Base-by-base conservation (phyloP, 2,329 filamentous ascomycete genomes). In the Talaromyces amestolkiae region DNA sequence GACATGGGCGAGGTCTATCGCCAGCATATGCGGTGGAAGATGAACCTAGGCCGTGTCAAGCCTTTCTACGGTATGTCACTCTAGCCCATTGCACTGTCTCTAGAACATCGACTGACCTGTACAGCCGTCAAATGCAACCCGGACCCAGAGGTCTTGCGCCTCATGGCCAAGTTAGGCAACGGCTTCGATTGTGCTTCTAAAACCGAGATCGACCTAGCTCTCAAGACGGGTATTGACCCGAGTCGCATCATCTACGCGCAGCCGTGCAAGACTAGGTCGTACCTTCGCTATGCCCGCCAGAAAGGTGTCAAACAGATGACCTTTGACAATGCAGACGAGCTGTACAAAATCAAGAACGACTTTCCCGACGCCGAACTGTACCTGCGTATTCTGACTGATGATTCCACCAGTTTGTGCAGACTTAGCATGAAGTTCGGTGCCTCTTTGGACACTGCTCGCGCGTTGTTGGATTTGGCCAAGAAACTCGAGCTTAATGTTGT, bases 121-220 rank as follows among this genome's bases (percentile, higher is more conserved):
- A 35, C 65, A 94, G 94, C 94, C 72, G 94, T 99, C 84, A 99
- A 99, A 83, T 99, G 95, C 83, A 99, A 99, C 85, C 93, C 94
- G 33, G 94, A 99, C 80, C 87, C 89, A 58, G 89, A 91, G 80
- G 89, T 99, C 69, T 85, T 99, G 70, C 89, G 90, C 76, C 90
- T 99, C 70, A 89, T 99, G 74, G 88, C 92, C 68, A 89, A 88
- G 71, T 86, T 99, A 70, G 95, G 94, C 74, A 93, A 92, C 70
- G 95, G 95, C 74, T 99, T 99, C 78, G 95, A 99, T 81, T 99
- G 95, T 80, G 95, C 95, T 69, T 98, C 94, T 80, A 98, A 98
- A 86, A 86, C 89, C 70, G 95, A 99, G 82, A 97, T 99, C 72
- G 93, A 99, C 78, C 89, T 93, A 78, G 91, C 97, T 68, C 85